These are phyloP conservation scores for Wallacemonas rigidus DNA, from an alignment of 208 protist species.

Conservation along the genomic window DNA sequence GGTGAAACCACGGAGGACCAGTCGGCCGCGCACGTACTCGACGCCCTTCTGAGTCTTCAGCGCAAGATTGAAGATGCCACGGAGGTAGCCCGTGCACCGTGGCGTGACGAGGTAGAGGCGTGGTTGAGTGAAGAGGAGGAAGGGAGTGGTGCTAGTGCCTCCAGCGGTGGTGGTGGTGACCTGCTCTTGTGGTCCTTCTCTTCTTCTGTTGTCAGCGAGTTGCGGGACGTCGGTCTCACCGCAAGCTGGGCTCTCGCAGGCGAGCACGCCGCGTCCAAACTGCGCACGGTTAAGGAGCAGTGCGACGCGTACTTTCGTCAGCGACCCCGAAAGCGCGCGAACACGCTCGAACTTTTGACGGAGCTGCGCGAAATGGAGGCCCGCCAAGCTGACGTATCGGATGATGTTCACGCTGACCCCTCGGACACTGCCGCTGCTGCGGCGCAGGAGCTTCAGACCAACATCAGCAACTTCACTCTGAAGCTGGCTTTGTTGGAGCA, in stretches of 20 bases:
- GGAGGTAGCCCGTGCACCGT: constrained; percentile 32
- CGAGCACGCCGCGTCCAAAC: constrained; percentile 44
- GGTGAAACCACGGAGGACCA: constrained; percentile 25
- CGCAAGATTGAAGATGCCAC: constrained; percentile 39
- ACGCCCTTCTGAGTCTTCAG: constrained; percentile 63
- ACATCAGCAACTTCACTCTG: constrained; percentile 26
- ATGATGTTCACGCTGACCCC: no score
- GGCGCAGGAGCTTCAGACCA: constrained; percentile 19
- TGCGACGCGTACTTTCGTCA: constrained; percentile 58
- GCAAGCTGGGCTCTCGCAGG: constrained; percentile 67
- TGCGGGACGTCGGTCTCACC: constrained; percentile 61
- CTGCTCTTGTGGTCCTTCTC: neutral
- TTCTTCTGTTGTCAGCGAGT: constrained; percentile 20
- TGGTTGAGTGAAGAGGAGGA: constrained; percentile 25
- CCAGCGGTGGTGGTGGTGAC: neutral
- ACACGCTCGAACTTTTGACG: constrained; percentile 33
- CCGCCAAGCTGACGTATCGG: neutral
- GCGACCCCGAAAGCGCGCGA: constrained; percentile 51
- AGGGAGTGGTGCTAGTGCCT: neutral
- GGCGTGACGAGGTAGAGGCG: constrained; percentile 33
- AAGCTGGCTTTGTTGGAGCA: constrained; percentile 37
- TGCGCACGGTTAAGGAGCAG: constrained; percentile 31
- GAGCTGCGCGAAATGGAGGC: constrained; percentile 31
- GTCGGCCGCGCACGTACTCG: constrained; percentile 46
- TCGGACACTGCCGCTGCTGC: neutral